phyloP scores from a whole-genome alignment of 768 basidiomycete genomes.

The Lactifluus rugatus region DNA sequence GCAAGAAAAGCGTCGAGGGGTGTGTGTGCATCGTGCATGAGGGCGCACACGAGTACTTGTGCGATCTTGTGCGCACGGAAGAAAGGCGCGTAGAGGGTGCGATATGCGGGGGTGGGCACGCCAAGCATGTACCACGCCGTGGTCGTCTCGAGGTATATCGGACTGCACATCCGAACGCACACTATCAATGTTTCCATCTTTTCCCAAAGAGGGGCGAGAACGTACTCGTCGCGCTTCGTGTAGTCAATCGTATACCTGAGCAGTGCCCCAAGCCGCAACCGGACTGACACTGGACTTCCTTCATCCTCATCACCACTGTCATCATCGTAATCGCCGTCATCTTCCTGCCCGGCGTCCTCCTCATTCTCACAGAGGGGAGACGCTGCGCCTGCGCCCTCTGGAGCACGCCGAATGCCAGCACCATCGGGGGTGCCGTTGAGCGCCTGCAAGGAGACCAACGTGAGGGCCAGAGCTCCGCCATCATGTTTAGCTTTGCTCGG shows the following conservation, averaged over 20 bases:
- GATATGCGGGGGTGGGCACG: background rate
- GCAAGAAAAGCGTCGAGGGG: background rate
- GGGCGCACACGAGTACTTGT: constrained; percentile 6
- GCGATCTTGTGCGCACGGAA: constrained; percentile 10
- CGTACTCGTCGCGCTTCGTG: constrained; percentile 41
- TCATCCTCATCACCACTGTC: constrained; percentile 21
- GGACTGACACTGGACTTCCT: constrained; percentile 10
- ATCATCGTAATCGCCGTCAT: constrained; percentile 26
- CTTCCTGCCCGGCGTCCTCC: constrained; percentile 25
- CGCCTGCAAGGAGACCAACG: constrained; percentile 37
- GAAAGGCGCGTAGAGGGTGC: constrained; percentile 1
- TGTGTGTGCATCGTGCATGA: background rate
- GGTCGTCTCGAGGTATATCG: constrained; percentile 45
- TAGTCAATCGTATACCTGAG: constrained; percentile 44
- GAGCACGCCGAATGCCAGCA: constrained; percentile 21
- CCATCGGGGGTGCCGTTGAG: constrained; percentile 35
- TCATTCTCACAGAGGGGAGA: constrained; percentile 34
- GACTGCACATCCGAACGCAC: constrained; percentile 30
- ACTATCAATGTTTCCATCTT: constrained; percentile 2
- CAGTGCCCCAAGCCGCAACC: constrained; percentile 39
- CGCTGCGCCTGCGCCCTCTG: constrained; percentile 51
- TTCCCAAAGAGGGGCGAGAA: constrained; percentile 7
- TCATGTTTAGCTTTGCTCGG: background rate
- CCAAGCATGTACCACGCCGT: constrained; percentile 2
- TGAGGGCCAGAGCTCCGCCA: constrained; percentile 26